These are phyloP conservation scores for Phytophthora hybrid DNA, from an alignment of 352 stramenopile genomes.

Conservation along the genomic window DNA sequence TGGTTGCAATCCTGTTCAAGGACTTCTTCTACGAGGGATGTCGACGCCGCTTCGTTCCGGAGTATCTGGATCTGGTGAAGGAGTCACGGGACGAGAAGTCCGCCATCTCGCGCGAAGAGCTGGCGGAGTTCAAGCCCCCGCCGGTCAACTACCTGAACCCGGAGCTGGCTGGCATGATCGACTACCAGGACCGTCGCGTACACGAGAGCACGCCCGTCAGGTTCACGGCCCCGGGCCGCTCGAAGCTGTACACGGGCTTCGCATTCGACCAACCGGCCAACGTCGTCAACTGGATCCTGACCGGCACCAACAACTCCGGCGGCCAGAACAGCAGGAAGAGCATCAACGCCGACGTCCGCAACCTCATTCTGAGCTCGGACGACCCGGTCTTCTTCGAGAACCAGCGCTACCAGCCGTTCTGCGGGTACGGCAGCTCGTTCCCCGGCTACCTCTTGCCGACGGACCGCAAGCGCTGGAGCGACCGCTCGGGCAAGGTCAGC, in stretches of 20 bases:
- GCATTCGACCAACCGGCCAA: conserved; percentile 84
- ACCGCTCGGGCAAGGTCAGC: conserved; percentile 79
- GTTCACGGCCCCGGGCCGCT: conserved; percentile 43
- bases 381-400: conserved; percentile 90
- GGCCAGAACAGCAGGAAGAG: conserved; percentile 56
- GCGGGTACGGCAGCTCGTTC: conserved; percentile 84
- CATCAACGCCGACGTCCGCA: conserved; percentile 70
- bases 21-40: conserved; percentile 78
- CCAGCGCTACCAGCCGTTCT: conserved; percentile 88
- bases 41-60: conserved; percentile 68
- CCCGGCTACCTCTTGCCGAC: conserved; percentile 83
- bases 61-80: conserved; percentile 81
- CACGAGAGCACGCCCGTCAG: conserved; percentile 64
- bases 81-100: conserved; percentile 47
- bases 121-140: conserved; percentile 59
- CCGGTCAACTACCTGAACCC: conserved; percentile 68
- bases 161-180: conserved; percentile 77
- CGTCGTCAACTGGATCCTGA: conserved; percentile 83
- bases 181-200: conserved; percentile 78
- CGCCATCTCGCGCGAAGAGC: conserved; percentile 47
- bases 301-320: conserved; percentile 45
- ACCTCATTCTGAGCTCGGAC: conserved; percentile 71
- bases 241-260: conserved; percentile 81
- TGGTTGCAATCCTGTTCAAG: conserved; percentile 72
- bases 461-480: conserved; percentile 85